Evolutionary conservation across 176 grass and related monocot genomes (phyloP).

Genomic region (Hsuehochloa calcarea): DNA sequence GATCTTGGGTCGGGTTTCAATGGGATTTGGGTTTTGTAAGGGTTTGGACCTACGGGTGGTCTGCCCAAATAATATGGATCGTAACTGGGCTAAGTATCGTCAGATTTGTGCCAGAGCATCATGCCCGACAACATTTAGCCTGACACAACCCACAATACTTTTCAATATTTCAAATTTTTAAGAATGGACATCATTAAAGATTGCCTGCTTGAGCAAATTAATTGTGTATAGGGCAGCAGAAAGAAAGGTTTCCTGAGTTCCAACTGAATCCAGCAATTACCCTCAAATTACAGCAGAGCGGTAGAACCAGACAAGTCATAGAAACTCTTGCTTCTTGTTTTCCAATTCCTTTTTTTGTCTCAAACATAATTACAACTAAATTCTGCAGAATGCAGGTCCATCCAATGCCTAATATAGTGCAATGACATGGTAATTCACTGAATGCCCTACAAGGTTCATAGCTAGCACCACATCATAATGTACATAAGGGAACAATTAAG

Average conservation of each 20-base stretch:
- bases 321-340: not conserved
- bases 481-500: conserved; percentile 8
- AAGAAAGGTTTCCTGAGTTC: not conserved
- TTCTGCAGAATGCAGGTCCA: not conserved
- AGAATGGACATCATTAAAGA: not conserved
- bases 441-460: not conserved
- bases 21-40: not conserved
- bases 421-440: not conserved
- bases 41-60: too few relatives aligned
- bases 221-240: not conserved
- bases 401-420: not conserved
- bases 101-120: not conserved
- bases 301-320: not conserved
- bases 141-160: not conserved
- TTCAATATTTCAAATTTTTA: not conserved
- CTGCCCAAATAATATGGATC: not conserved
- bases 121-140: not conserved
- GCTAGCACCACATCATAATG: not conserved
- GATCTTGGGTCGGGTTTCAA: not conserved
- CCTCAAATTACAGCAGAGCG: not conserved
- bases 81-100: not conserved
- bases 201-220: not conserved
- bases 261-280: not conserved
- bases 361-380: not conserved
- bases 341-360: not conserved